Percentiles rank a stretch among this genome's conserved stretches.
phyloP scores from a whole-genome alignment of 441 rosid species.

The Arabidopsis hybrid region DNA sequence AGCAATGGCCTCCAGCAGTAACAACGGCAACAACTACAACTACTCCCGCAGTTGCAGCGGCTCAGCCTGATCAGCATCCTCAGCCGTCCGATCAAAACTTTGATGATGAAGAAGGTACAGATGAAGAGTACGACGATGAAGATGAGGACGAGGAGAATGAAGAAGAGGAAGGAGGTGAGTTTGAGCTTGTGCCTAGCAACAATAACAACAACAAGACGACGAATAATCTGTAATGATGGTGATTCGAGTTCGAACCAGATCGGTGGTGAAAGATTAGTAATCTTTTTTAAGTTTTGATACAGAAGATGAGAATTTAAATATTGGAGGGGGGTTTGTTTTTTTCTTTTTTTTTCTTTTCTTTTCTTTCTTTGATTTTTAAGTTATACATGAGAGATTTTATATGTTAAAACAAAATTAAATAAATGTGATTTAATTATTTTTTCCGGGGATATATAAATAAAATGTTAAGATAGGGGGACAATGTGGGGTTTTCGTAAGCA shows the following conservation, averaged over 20 bases:
- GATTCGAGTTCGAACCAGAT: constrained; percentile 20
- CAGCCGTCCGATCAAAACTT: constrained; percentile 33
- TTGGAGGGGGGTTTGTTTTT: constrained; percentile 30
- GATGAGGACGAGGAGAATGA: constrained; percentile 39
- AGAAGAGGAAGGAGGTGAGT: constrained; percentile 50
- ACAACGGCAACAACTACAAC: background rate
- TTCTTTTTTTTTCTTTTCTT: background rate
- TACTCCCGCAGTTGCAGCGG: background rate
- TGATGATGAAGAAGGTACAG: constrained; percentile 48
- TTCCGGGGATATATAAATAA: constrained; percentile 14
- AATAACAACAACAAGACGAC: constrained; percentile 40
- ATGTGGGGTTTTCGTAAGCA: constrained; percentile 28
- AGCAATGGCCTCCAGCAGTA: constrained; percentile 63
- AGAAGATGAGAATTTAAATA: constrained; percentile 39
- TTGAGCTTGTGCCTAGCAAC: constrained; percentile 57
- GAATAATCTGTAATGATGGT: constrained; percentile 25
- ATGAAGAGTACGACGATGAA: constrained; percentile 40
- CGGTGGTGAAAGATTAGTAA: constrained; percentile 30
- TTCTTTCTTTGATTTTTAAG: constrained; percentile 24
- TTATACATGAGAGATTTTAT: constrained; percentile 32
- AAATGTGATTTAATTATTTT: constrained; percentile 37
- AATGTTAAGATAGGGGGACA: constrained; percentile 18
- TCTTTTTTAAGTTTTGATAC: constrained; percentile 43
- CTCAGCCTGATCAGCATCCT: constrained; percentile 2
- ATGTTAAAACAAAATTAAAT: constrained; percentile 26